These are phyloP conservation scores for Trichoderma sp. DNA, from an alignment of 2,329 filamentous ascomycete genomes.

Conservation along the genomic window DNA sequence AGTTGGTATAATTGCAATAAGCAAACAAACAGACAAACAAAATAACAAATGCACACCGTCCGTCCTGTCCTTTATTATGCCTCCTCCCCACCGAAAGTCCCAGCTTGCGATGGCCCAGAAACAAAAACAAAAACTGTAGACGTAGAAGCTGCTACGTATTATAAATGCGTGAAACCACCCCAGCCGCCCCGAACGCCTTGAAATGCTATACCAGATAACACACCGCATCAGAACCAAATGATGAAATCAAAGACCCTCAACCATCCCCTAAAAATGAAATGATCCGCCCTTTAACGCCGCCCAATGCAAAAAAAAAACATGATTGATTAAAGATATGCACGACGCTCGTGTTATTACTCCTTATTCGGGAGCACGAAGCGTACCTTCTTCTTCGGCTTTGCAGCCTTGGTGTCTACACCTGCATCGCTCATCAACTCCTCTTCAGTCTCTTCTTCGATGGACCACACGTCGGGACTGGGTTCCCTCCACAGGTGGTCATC, in stretches of 20 bases:
- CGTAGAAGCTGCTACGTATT: neutral
- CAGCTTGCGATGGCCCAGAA: neutral
- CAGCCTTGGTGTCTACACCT: slow-evolving; percentile 37
- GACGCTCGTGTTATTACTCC: slow-evolving; percentile 30
- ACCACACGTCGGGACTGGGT: slow-evolving; percentile 59
- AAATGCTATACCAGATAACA: slow-evolving; percentile 5
- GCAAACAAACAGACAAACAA: neutral
- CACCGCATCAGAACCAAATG: neutral
- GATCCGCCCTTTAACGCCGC: slow-evolving; percentile 21
- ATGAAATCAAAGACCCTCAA: slow-evolving; percentile 13
- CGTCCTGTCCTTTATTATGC: neutral
- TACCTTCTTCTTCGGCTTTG: slow-evolving; percentile 56
- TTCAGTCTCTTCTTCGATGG: slow-evolving; percentile 59
- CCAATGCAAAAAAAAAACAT: slow-evolving; percentile 26
- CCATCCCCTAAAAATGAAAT: neutral
- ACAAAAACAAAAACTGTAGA: neutral
- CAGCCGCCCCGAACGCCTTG: neutral
- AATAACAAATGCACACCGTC: neutral
- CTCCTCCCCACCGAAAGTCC: neutral
- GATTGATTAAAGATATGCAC: neutral
- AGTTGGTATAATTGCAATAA: neutral
- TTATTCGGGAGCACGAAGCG: slow-evolving; percentile 51
- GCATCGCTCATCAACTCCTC: slow-evolving; percentile 45
- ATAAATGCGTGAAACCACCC: neutral
- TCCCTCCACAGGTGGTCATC: slow-evolving; percentile 51